These are phyloP conservation scores for Aspergillus hancockii DNA, from an alignment of 495 filamentous ascomycete species.

Conservation along the genomic window DNA sequence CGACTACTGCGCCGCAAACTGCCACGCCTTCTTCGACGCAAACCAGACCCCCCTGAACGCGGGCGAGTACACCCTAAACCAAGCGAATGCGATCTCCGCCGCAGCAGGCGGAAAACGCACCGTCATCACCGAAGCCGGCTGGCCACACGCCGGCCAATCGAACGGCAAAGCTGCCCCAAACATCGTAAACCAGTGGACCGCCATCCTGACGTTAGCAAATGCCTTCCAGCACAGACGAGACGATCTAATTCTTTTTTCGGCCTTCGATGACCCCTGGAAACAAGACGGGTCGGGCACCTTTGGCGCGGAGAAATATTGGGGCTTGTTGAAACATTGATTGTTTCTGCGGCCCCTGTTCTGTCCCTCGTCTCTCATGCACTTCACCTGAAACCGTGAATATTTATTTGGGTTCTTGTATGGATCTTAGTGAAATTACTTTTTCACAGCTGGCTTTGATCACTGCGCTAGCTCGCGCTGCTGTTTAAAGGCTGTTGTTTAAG, in stretches of 20 bases:
- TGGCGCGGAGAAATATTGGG: constrained; percentile 74
- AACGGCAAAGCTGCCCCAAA: constrained; percentile 69
- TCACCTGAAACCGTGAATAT: constrained; percentile 3
- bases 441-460: too few relatives aligned
- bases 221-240: constrained; percentile 46
- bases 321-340: constrained; percentile 42
- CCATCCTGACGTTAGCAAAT: constrained; percentile 61
- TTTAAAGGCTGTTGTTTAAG: neutral
- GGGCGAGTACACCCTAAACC: constrained; percentile 61
- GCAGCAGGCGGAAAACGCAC: constrained; percentile 55
- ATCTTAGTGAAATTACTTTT: too few relatives aligned
- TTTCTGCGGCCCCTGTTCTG: constrained; percentile 1
- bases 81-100: constrained; percentile 51
- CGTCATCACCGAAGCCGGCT: constrained; percentile 78
- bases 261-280: constrained; percentile 82
- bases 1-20: constrained; percentile 80
- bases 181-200: constrained; percentile 58
- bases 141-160: constrained; percentile 65
- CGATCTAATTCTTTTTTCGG: constrained; percentile 68
- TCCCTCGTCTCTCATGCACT: too few relatives aligned
- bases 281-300: constrained; percentile 61
- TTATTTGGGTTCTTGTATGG: neutral
- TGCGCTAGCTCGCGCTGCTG: constrained; percentile 1
- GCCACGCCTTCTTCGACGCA: constrained; percentile 81
- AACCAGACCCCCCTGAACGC: constrained; percentile 55